A percentile compares a stretch with the other conserved stretches of the same genome.
These are phyloP conservation scores for Pythium plurisporium DNA, from an alignment of 352 stramenopile genomes.

Conservation along the genomic window DNA sequence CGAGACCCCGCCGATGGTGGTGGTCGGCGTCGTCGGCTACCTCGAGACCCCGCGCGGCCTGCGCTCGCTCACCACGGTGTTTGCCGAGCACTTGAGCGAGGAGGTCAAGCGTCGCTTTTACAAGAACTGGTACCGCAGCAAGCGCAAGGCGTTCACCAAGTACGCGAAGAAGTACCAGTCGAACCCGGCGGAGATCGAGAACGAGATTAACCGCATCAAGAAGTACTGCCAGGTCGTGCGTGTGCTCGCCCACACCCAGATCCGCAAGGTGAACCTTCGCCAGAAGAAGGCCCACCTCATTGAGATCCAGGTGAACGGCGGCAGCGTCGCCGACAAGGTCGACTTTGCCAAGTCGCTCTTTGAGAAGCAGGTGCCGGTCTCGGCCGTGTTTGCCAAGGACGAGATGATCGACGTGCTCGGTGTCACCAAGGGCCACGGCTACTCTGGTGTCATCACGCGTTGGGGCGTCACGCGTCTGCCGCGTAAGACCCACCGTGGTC, in stretches of 20 bases:
- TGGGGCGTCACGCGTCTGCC: constrained; percentile 99
- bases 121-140: constrained; percentile 99
- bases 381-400: constrained; percentile 94
- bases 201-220: constrained; percentile 99
- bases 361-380: constrained; percentile 98
- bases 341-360: constrained; percentile 99
- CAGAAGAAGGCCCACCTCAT: constrained; percentile 99
- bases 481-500: constrained; percentile 99
- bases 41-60: constrained; percentile 99
- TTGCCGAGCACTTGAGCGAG: constrained; percentile 98
- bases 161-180: constrained; percentile 99
- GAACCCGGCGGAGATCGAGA: constrained; percentile 89
- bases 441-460: constrained; percentile 98
- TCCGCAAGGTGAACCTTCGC: constrained; percentile 98
- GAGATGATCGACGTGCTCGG: constrained; percentile 99
- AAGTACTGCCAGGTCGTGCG: constrained; percentile 99
- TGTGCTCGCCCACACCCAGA: constrained; percentile 99
- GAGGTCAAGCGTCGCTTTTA: constrained; percentile 99
- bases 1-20: constrained; percentile 99
- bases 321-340: constrained; percentile 96
- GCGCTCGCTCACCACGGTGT: constrained; percentile 99
- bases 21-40: constrained; percentile 99
- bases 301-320: constrained; percentile 99
- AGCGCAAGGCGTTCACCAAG: constrained; percentile 99
- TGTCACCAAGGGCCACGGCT: constrained; percentile 99